These are phyloP conservation scores for Fusarium piperis DNA, from an alignment of 2,329 filamentous ascomycete species.

Conservation along the genomic window DNA sequence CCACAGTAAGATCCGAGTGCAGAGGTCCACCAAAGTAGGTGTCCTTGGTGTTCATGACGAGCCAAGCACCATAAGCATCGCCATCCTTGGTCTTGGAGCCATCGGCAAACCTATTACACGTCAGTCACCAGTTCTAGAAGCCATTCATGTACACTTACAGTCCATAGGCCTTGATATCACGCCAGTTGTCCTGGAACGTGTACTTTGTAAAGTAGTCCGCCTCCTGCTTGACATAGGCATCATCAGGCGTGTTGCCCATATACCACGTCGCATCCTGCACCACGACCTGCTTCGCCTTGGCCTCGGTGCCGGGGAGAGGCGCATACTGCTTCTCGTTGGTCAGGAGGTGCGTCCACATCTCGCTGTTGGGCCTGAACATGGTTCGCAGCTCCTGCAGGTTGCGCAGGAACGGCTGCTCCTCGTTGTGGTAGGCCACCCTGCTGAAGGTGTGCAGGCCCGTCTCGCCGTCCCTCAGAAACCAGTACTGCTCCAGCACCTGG, in stretches of 20 bases:
- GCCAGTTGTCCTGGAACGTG: constrained; percentile 67
- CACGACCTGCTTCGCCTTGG: constrained; percentile 53
- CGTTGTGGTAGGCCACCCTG: constrained; percentile 68
- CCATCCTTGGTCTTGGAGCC: constrained; percentile 56
- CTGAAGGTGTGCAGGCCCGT: constrained; percentile 71
- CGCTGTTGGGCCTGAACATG: constrained; percentile 67
- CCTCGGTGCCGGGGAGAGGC: constrained; percentile 51
- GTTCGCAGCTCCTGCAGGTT: constrained; percentile 70
- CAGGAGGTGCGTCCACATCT: constrained; percentile 70
- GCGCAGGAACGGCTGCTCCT: constrained; percentile 63
- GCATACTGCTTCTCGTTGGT: constrained; percentile 66
- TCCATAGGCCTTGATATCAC: constrained; percentile 67
- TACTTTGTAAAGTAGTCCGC: constrained; percentile 75
- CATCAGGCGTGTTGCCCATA: constrained; percentile 61
- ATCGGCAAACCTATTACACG: constrained; percentile 44
- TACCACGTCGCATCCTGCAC: constrained; percentile 74
- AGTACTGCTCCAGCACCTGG: constrained; percentile 70
- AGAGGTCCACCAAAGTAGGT: constrained; percentile 70
- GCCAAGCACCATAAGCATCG: constrained; percentile 67
- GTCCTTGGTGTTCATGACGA: constrained; percentile 72
- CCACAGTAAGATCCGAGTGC: constrained; percentile 70
- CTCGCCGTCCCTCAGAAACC: constrained; percentile 70
- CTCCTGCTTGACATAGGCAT: constrained; percentile 64
- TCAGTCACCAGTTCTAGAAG: background rate
- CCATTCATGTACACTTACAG: constrained; percentile 39